Percentiles rank a stretch among this genome's conserved stretches.
These are phyloP conservation scores for Tetraselmis chui DNA, from an alignment of 139 green algal species.

Conservation along the genomic window DNA sequence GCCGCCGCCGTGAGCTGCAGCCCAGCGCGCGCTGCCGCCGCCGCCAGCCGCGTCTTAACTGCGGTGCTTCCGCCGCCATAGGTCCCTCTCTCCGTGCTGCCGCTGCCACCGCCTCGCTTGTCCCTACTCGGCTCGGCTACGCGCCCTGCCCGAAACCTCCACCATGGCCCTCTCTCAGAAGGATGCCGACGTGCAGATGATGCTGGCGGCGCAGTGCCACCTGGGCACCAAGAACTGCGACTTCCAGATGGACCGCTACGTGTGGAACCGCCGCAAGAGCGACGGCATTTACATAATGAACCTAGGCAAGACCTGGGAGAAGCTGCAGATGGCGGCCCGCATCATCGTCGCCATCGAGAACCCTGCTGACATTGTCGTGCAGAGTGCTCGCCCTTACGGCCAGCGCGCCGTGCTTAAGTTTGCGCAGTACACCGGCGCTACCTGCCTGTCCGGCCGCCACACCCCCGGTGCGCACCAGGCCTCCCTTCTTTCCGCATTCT, in stretches of 20 bases:
- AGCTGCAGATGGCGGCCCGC: conserved; percentile 95
- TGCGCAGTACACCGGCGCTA: conserved; percentile 90
- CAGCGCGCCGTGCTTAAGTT: conserved; percentile 99
- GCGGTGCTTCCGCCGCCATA: too few relatives aligned
- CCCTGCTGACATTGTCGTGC: conserved; percentile 71
- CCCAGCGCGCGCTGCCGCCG: too few relatives aligned
- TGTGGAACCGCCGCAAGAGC: conserved; percentile 63
- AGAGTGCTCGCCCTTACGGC: conserved; percentile 84
- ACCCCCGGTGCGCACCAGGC: conserved; percentile 86
- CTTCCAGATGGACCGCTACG: conserved; percentile 95
- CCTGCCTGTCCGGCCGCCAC: conserved; percentile 91
- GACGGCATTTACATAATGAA: conserved; percentile 98
- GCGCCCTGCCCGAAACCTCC: too few relatives aligned
- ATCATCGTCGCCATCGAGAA: conserved; percentile 99
- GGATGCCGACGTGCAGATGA: conserved; percentile 82
- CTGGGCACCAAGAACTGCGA: conserved; percentile 91
- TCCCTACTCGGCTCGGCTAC: too few relatives aligned
- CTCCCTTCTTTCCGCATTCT: too few relatives aligned
- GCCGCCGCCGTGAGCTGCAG: too few relatives aligned
- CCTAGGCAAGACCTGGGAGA: conserved; percentile 98
- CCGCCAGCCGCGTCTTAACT: too few relatives aligned
- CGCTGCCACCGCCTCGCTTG: too few relatives aligned
- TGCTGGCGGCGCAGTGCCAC: conserved; percentile 84
- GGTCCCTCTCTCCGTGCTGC: too few relatives aligned
- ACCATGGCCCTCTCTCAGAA: conserved; percentile 75